Evolutionary conservation across 1,284 basidiomycete genomes (phyloP).

Genomic region (Melampsora larici-populina): DNA sequence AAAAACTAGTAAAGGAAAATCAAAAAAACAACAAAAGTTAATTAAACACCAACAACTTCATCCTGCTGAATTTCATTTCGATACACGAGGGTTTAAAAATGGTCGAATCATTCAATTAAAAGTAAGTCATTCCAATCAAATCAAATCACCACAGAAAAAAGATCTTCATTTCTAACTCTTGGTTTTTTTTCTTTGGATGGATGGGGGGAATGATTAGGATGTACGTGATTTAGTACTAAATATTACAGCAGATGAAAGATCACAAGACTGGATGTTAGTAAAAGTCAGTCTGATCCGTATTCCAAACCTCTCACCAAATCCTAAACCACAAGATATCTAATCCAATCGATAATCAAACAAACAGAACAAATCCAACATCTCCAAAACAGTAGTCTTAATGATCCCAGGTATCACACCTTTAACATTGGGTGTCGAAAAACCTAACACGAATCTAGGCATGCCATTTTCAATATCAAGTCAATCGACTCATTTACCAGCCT

Average conservation of each 20-base stretch:
- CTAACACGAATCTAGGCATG: conserved; percentile 62
- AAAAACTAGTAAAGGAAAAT: conserved; percentile 44
- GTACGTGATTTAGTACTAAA: conserved; percentile 77
- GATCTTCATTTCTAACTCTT: background rate
- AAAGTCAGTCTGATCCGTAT: conserved; percentile 61
- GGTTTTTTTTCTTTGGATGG: background rate
- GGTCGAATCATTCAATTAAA: conserved; percentile 48
- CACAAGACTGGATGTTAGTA: conserved; percentile 75
- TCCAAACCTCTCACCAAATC: conserved; percentile 28
- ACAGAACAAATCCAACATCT: conserved; percentile 68
- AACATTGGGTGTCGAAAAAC: conserved; percentile 62
- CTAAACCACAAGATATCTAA: background rate
- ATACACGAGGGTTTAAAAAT: conserved; percentile 49
- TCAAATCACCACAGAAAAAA: no score
- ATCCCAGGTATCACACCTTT: conserved; percentile 75
- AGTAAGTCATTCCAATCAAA: conserved; percentile 35
- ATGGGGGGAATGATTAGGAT: conserved; percentile 64
- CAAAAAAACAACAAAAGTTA: conserved; percentile 34
- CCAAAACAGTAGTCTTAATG: conserved; percentile 72
- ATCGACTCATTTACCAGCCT: conserved; percentile 64
- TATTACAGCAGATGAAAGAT: conserved; percentile 72
- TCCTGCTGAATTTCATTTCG: conserved; percentile 50
- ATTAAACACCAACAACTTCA: conserved; percentile 41
- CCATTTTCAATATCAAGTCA: conserved; percentile 55
- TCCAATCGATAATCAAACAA: background rate